Evolutionary conservation across 805 yeast genomes (phyloP).

Genomic region (Maudiozyma pseudohumilis): DNA sequence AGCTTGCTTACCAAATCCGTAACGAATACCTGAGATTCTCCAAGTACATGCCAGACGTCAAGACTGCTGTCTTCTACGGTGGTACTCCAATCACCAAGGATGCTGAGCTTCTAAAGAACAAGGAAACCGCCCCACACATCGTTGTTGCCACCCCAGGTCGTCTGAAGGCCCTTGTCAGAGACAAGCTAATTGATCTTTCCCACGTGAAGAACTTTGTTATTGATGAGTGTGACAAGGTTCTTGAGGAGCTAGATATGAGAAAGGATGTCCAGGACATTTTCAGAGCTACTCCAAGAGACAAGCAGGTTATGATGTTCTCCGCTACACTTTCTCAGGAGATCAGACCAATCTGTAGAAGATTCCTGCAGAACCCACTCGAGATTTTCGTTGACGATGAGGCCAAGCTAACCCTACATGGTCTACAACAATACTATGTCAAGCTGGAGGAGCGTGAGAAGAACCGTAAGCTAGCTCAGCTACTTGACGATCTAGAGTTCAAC

Average conservation of each 20-base stretch:
- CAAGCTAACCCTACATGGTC: constrained; percentile 93
- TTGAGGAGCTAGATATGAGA: constrained; percentile 89
- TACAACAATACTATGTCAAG: constrained; percentile 92
- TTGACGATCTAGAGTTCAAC: constrained; percentile 92
- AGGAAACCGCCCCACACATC: constrained; percentile 92
- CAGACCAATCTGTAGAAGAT: constrained; percentile 93
- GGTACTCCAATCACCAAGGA: constrained; percentile 84
- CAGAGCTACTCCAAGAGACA: constrained; percentile 95
- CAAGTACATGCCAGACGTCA: constrained; percentile 96
- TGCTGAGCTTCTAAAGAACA: constrained; percentile 76
- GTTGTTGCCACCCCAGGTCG: constrained; percentile 99
- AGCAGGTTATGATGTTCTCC: constrained; percentile 98
- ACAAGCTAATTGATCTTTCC: constrained; percentile 75
- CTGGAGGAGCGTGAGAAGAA: constrained; percentile 87
- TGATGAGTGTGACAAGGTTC: constrained; percentile 97
- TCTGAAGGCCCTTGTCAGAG: constrained; percentile 86
- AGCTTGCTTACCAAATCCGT: constrained; percentile 94
- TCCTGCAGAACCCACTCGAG: constrained; percentile 96
- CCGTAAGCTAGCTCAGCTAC: constrained; percentile 80
- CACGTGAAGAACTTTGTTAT: constrained; percentile 89
- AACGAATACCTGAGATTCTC: constrained; percentile 96
- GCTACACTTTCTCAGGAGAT: constrained; percentile 92
- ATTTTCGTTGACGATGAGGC: constrained; percentile 96
- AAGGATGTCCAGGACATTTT: constrained; percentile 97
- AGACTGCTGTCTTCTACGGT: constrained; percentile 94